Evolutionary conservation across 2,329 filamentous ascomycete species (phyloP), one percentile per base, ranked within the genome.

Genomic region (Coniochaeta pulveracea): DNA sequence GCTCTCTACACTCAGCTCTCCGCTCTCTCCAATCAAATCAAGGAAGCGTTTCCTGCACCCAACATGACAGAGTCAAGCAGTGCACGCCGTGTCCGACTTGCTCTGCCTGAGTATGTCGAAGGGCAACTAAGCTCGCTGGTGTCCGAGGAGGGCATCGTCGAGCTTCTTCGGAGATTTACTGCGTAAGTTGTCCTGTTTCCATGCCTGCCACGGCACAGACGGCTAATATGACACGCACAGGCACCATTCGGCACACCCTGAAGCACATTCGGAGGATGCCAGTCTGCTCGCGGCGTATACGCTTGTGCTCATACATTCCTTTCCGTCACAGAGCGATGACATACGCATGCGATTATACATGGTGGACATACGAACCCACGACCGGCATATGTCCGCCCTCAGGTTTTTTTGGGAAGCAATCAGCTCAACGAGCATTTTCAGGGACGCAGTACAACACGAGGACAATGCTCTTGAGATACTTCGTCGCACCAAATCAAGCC

Each of bases 271-370:
- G 6, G 62, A 70, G 37, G 73, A 82, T 49, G 79, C 83, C 3
- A 81, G 80, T 43, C 61, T 85, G 10, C 63, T 94, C 24, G 85
- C 89, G 10, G 85, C 81, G 18, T 96, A 94, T 50, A 85, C 86
- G 3, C 64, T 96, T 24, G 88, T 84, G 1, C 61, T 98, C 3
- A 63, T 96, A 4, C 75, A 83, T 37, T 88, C 86, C 45, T 96
- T 96, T 43, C 86, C 89, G 7, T 63, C 68, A 6, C 71, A 76
- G 38, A 79, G 78, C 4, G 88, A 95, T 48, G 86, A 95, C 38
- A 93, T 95, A 39, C 80, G 88, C 15, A 93, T 96, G 85, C 89
- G 85, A 60, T 64, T 96, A 1, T 96, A 91, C 49, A 67, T 91
- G 25, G 83, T 85, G 0, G 75, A 80, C 26, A 64, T 82, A 4